Conservation (phyloP, 225 moss, liverwort and hornwort genomes). For the Ulota crispa region DNA sequence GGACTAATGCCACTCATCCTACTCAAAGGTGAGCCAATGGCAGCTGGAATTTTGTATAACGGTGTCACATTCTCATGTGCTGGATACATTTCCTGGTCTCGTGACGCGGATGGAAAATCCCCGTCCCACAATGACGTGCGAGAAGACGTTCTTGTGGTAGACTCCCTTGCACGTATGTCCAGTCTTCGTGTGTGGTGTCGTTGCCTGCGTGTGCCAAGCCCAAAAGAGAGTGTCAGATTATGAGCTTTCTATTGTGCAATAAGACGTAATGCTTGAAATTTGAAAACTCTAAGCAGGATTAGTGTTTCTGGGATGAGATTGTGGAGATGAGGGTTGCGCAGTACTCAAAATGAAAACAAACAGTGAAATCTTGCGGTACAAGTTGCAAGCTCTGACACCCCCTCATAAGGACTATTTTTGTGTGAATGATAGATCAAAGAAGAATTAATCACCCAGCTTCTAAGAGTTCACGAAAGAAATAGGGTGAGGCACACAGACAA, state of each 20-base stretch:
- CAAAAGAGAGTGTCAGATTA: not conserved
- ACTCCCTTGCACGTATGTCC: conserved; percentile 27
- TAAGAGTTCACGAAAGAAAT: conserved; percentile 10
- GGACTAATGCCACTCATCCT: conserved; percentile 25
- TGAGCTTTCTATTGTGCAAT: not conserved
- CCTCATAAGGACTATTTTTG: not conserved
- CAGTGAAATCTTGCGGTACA: not conserved
- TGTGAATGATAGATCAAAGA: not conserved
- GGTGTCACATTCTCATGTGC: conserved; percentile 32
- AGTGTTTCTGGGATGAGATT: not conserved
- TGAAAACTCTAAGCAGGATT: not conserved
- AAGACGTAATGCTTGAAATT: not conserved
- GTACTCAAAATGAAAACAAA: not conserved
- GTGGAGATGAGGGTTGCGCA: not conserved
- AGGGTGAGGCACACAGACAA: conserved; percentile 3
- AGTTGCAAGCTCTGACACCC: not conserved
- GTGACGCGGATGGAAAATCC: conserved; percentile 2
- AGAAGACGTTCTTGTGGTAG: conserved; percentile 26
- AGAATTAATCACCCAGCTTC: conserved; percentile 5
- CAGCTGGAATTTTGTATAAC: conserved; percentile 26
- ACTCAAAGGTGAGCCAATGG: conserved; percentile 18
- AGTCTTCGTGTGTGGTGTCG: conserved; percentile 29
- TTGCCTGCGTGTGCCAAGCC: conserved; percentile 31
- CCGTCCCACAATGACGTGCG: conserved; percentile 22
- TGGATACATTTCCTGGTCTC: conserved; percentile 28